phyloP scores from a whole-genome alignment of 495 filamentous ascomycete genomes.

The Penicillium pancosmium region DNA sequence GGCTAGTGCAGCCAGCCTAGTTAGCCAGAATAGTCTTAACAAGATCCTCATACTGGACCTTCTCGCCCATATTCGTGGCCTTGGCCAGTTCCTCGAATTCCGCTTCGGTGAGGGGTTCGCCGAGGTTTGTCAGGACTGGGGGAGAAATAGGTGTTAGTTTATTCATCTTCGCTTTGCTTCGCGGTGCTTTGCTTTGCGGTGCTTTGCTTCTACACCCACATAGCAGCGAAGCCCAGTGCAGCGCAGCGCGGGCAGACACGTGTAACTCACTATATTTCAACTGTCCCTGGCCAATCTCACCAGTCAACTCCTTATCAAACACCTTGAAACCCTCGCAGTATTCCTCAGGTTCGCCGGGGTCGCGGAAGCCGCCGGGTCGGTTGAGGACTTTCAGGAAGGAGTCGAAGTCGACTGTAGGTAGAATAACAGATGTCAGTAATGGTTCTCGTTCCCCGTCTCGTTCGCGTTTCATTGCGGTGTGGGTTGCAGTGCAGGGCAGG shows the following conservation, averaged over 20 bases:
- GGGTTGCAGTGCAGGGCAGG: too few species aligned
- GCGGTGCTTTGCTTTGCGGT: neutral
- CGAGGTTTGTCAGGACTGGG: conserved; percentile 87
- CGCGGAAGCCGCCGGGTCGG: conserved; percentile 95
- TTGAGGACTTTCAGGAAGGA: conserved; percentile 94
- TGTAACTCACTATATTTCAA: conserved; percentile 74
- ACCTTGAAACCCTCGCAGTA: conserved; percentile 98
- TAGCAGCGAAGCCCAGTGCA: too few species aligned
- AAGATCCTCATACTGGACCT: conserved; percentile 96
- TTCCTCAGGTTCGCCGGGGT: conserved; percentile 95
- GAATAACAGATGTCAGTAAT: conserved; percentile 2
- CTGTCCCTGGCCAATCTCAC: conserved; percentile 96
- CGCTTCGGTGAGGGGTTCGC: conserved; percentile 98
- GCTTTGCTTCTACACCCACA: too few species aligned
- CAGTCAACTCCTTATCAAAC: conserved; percentile 98
- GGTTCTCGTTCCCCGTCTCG: neutral
- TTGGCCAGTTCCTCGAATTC: conserved; percentile 98
- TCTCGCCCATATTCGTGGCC: conserved; percentile 91
- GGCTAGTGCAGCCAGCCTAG: conserved; percentile 48
- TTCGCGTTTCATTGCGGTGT: too few species aligned
- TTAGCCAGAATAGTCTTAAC: conserved; percentile 95
- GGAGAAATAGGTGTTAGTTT: neutral
- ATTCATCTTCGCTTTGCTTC: too few species aligned
- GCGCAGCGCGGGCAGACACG: too few species aligned
- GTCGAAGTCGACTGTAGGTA: conserved; percentile 85